A percentile compares a stretch with the other conserved stretches of the same genome.
Conservation (phyloP, 164 flowering plant species). For the Paratinospora sagittata region DNA sequence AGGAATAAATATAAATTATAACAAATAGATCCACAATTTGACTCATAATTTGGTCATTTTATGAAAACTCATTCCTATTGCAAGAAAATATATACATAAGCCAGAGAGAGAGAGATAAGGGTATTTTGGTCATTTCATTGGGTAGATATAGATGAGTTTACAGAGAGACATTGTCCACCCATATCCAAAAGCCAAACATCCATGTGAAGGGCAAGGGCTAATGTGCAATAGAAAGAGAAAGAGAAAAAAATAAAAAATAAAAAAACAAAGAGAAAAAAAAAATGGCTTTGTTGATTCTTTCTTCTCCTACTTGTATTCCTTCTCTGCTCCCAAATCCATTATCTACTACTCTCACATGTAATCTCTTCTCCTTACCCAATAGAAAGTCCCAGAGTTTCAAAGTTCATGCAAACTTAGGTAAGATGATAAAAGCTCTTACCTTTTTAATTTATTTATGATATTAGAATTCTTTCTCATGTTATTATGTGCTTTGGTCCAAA, state of each 20-base stretch:
- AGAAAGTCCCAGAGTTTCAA: slow-evolving; percentile 24
- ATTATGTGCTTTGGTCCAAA: background rate
- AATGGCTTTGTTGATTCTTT: slow-evolving; percentile 32
- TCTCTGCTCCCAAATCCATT: slow-evolving; percentile 23
- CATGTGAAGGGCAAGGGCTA: slow-evolving; percentile 3
- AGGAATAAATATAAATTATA: too few species aligned
- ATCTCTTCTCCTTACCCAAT: slow-evolving; percentile 18
- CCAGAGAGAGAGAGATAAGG: slow-evolving; percentile 3
- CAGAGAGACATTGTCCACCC: slow-evolving; percentile 12
- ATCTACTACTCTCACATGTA: slow-evolving; percentile 5
- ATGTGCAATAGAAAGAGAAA: background rate
- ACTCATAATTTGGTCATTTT: too few species aligned
- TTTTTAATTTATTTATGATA: background rate
- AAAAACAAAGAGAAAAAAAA: background rate
- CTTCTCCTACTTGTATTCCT: slow-evolving; percentile 28
- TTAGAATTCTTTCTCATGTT: slow-evolving; percentile 2
- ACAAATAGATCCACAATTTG: too few species aligned
- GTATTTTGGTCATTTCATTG: slow-evolving; percentile 9
- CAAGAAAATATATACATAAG: too few species aligned
- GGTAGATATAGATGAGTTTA: slow-evolving; percentile 9
- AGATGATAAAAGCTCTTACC: background rate
- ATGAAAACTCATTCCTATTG: too few species aligned
- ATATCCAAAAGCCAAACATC: slow-evolving; percentile 2
- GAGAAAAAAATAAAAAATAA: background rate
- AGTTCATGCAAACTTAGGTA: slow-evolving; percentile 50